Evolutionary conservation across 805 yeast species (phyloP), one percentile per base, ranked within the genome.

Genomic region (Ogataea thermomethanolica): DNA sequence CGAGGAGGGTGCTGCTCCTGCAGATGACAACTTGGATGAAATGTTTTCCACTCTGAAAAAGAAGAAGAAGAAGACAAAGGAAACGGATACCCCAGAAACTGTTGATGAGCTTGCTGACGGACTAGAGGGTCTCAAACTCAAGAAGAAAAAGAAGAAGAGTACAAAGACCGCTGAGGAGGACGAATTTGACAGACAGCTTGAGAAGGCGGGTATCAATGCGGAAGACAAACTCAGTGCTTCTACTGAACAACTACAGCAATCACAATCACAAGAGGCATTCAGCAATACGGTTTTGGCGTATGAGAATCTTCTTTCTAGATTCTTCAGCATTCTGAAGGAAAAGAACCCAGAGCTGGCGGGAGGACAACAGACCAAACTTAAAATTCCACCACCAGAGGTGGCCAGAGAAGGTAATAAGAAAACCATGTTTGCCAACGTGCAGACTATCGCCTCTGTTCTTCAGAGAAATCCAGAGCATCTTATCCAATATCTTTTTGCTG

Each of bases 331-430:
- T 46, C 75, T 93, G 59, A 88, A 86, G 58, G 82, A 87, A 49
- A 91, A 91, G 69, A 93, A 93, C 71, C 99, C 99, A 47, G 99
- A 93, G 66, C 78, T 93, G 58, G 99, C 98, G 32, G 97, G 97
- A 62, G 98, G 91, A 63, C 81, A 95, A 67, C 74, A 86, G 23
- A 91, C 95, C 29, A 90, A 91, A 69, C 84, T 90, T 70, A 84
- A 91, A 75, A 89, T 93, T 58, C 99, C 99, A 37, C 98, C 98
- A 30, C 99, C 99, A 48, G 75, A 84, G 50, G 93, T 95, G 65
- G 84, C 83, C 66, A 89, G 99, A 73, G 99, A 93, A 71, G 98
- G 99, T 67, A 79, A 80, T 61, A 93, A 93, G 71, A 93, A 90
- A 78, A 89, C 99, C 11, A 79, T 90, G 59, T 93, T 93, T 63